Evolutionary conservation across 352 stramenopile genomes (phyloP), one percentile per base, ranked within the genome.

Genomic region (Phytopythium kandeliae): DNA sequence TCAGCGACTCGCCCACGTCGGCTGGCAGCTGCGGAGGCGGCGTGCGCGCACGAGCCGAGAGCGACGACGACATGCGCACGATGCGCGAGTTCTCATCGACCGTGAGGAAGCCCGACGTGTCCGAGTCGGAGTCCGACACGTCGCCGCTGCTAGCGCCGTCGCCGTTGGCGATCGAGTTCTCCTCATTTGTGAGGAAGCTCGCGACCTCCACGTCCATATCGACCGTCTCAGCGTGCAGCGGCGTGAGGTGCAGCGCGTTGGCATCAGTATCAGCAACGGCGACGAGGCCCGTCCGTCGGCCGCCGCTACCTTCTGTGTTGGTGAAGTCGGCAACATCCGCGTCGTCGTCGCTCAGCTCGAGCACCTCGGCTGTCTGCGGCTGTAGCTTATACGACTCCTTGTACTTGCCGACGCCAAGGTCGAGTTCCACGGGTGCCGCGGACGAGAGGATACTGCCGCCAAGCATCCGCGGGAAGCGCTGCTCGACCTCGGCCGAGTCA

Each of bases 381-480:
- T 53, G 33, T 21, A 36, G 4, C 34, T 36, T 67, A 30, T 64
- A 67, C 1, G 57, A 54, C 19, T 82, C 51, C 44, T 75, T 76
- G 57, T 89, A 89, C 55, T 72, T 79, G 22, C 67, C 77, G 37
- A 85, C 63, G 24, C 71, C 74, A 26, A 86, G 46, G 51, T 81
- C 70, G 7, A 79, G 53, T 30, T 79, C 59, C 19, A 74, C 62
- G 16, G 37, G 11, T n/a, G n/a, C n/a, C 4, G 28, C 15, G 16
- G 54, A 12, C 10, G 60, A 50, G 24, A 67, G 36, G 42, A 64
- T 64, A 26, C 37, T 69, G 25, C 62, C 56, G n/a, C 59, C 45
- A 44, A 71, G 26, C 21, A 71, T 34, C 42, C 71, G 59, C 26
- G 60, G 44, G 36, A 65, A 63, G 17, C 62, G 54, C 48, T 70